Evolutionary conservation across 1,139 yeast species (phyloP).

Genomic region (Hanseniaspora sp.): DNA sequence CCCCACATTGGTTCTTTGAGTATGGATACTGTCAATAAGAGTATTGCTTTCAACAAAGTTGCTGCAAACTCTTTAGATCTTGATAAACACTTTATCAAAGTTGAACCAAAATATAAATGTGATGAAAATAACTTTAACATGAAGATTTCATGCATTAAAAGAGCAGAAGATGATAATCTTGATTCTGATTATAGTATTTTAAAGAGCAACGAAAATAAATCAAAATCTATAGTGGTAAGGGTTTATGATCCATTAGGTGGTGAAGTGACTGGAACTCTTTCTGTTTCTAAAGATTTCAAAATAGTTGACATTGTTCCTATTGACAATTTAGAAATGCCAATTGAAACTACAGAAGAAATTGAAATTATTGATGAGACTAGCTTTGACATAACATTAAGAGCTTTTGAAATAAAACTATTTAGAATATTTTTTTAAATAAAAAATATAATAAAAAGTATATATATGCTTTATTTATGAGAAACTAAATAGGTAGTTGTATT

Average conservation of each 20-base stretch:
- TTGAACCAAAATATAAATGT: constrained; percentile 24
- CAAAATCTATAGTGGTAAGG: constrained; percentile 54
- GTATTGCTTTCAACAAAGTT: constrained; percentile 68
- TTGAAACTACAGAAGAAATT: constrained; percentile 18
- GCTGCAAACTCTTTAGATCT: constrained; percentile 58
- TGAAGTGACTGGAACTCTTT: constrained; percentile 42
- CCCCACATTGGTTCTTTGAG: constrained; percentile 68
- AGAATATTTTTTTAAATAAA: constrained; percentile 20
- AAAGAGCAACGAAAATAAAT: constrained; percentile 23
- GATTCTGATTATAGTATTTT: constrained; percentile 33
- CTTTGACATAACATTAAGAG: constrained; percentile 43
- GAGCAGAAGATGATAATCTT: constrained; percentile 71
- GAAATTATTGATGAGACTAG: constrained; percentile 30
- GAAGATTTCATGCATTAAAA: constrained; percentile 65
- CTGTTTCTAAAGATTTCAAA: constrained; percentile 49
- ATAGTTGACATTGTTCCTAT: constrained; percentile 53
- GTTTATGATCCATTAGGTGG: constrained; percentile 87
- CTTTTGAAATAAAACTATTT: constrained; percentile 69
- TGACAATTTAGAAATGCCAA: constrained; percentile 31
- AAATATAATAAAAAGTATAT: too few species aligned
- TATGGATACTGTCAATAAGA: constrained; percentile 57
- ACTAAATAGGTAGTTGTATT: too few species aligned
- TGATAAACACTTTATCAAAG: constrained; percentile 26
- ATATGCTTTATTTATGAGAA: too few species aligned
- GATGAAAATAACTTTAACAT: constrained; percentile 48